Evolutionary conservation across 805 yeast species (phyloP).

Genomic region (Ogataea trehaloabstinens): DNA sequence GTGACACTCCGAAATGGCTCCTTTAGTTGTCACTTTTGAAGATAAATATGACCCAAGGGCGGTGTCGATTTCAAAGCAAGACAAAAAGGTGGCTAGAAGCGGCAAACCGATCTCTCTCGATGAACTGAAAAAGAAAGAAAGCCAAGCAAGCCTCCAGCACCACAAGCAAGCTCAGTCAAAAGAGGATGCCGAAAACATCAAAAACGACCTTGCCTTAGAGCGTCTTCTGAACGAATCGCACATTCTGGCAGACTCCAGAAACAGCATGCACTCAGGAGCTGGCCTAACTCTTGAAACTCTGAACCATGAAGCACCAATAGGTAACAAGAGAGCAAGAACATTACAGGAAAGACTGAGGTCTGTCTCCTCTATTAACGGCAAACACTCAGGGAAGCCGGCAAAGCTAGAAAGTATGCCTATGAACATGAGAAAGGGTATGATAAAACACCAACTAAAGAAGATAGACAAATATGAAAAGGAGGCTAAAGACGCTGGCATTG

Average conservation of each 20-base stretch:
- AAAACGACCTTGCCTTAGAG: constrained; percentile 72
- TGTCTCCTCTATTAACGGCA: constrained; percentile 46
- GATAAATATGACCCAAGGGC: constrained; percentile 32
- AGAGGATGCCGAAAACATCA: constrained; percentile 51
- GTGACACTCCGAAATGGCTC: constrained; percentile 34
- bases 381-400: constrained; percentile 23
- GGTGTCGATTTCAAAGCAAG: constrained; percentile 41
- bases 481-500: constrained; percentile 87
- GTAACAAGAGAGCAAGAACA: constrained; percentile 66
- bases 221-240: constrained; percentile 71
- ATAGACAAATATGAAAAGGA: constrained; percentile 62
- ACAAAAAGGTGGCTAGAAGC: constrained; percentile 50
- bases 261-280: constrained; percentile 54
- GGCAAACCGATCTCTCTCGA: constrained; percentile 59
- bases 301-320: constrained; percentile 60
- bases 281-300: constrained; percentile 62
- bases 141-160: constrained; percentile 31
- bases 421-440: constrained; percentile 82
- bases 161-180: constrained; percentile 28
- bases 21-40: constrained; percentile 48
- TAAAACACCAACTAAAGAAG: constrained; percentile 51
- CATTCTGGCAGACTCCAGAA: constrained; percentile 44
- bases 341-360: constrained; percentile 55
- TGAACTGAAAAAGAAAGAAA: constrained; percentile 36
- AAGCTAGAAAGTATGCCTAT: constrained; percentile 82